Conservation (phyloP, 1,284 basidiomycete species). For the Fomitiporia mediterranea region DNA sequence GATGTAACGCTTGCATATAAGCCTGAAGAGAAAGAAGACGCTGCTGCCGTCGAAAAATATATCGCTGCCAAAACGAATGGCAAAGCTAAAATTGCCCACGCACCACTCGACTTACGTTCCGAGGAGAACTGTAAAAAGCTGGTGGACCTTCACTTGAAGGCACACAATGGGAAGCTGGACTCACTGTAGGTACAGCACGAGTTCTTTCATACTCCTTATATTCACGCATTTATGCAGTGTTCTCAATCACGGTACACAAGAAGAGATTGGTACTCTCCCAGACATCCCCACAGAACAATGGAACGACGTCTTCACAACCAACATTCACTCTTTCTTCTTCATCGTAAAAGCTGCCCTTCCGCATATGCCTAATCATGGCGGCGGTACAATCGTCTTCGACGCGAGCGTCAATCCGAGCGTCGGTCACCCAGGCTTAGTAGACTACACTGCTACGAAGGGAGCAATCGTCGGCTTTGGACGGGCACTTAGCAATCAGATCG, state of each 20-base stretch:
- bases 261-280: constrained; percentile 40
- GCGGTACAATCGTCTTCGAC: constrained; percentile 46
- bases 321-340: constrained; percentile 52
- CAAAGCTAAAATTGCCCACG: constrained; percentile 37
- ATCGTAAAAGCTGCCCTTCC: constrained; percentile 43
- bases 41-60: constrained; percentile 34
- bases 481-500: constrained; percentile 49
- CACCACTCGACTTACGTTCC: constrained; percentile 39
- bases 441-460: constrained; percentile 56
- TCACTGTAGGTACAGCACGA: constrained; percentile 33
- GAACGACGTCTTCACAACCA: constrained; percentile 46
- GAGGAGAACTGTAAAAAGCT: constrained; percentile 41
- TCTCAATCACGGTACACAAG: constrained; percentile 51
- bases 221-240: constrained; percentile 30
- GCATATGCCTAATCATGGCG: constrained; percentile 32
- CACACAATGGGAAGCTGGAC: constrained; percentile 37
- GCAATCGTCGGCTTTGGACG: constrained; percentile 44
- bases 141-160: constrained; percentile 39
- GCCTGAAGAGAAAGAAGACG: constrained; percentile 45
- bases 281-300: constrained; percentile 45
- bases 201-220: constrained; percentile 2
- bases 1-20: constrained; percentile 49
- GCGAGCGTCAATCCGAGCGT: constrained; percentile 46
- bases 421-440: constrained; percentile 49
- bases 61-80: constrained; percentile 38